Conservation (phyloP, 1,139 yeast genomes). For the Nadsonia starkeyi-henricii region DNA sequence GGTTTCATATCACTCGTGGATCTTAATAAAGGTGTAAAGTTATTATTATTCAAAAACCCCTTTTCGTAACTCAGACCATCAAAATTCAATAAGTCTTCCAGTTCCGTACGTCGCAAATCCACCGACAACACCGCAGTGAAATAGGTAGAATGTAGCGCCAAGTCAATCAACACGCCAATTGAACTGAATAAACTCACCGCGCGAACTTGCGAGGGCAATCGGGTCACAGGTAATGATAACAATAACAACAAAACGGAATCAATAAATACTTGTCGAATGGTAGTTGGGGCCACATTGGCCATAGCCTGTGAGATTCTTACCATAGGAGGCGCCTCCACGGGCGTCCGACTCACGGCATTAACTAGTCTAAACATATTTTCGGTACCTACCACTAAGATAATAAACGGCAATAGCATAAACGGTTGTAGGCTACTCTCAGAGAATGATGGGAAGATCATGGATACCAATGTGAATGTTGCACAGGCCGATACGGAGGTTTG, state of each 20-base stretch:
- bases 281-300: conserved; percentile 23
- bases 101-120: conserved; percentile 50
- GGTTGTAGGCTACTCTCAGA: conserved; percentile 13
- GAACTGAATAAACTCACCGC: conserved; percentile 31
- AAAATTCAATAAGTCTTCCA: conserved; percentile 34
- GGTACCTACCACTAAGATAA: conserved; percentile 30
- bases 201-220: conserved; percentile 21
- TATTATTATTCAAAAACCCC: too few species aligned
- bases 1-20: too few species aligned
- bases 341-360: conserved; percentile 27
- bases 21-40: conserved; percentile 1
- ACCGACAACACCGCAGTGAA: conserved; percentile 51
- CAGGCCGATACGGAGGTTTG: conserved; percentile 35
- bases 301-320: conserved; percentile 26
- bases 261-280: conserved; percentile 22
- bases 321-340: conserved; percentile 30
- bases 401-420: conserved; percentile 25
- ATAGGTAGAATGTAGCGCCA: conserved; percentile 45
- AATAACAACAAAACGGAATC: conserved; percentile 17
- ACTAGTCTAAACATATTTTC: conserved; percentile 34
- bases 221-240: conserved; percentile 2
- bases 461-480: conserved; percentile 39
- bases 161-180: conserved; percentile 39
- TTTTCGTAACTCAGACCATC: too few species aligned
- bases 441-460: conserved; percentile 22